phyloP scores from a whole-genome alignment of 352 stramenopile species.

The Phytophthora macrochlamydospora region DNA sequence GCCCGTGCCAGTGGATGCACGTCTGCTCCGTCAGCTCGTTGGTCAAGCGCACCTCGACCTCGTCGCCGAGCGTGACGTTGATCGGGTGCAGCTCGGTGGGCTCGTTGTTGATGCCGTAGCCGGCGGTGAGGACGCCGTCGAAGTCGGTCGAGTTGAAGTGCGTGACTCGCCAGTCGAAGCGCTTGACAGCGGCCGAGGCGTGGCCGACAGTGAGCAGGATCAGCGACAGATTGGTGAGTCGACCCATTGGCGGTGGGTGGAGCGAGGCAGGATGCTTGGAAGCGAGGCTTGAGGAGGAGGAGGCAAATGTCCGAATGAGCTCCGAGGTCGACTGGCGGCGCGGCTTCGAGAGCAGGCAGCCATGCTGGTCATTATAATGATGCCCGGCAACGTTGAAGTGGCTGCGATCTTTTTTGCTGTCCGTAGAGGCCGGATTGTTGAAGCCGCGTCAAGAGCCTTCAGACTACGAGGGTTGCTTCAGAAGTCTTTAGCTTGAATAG shows the following conservation, averaged over 20 bases:
- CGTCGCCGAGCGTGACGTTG: slow-evolving; percentile 28
- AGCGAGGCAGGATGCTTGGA: slow-evolving; percentile 3
- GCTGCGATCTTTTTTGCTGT: not conserved
- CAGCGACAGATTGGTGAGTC: slow-evolving; percentile 2
- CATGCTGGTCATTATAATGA: not conserved
- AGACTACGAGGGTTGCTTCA: no score
- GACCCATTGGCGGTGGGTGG: slow-evolving; percentile 1
- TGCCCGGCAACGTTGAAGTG: not conserved
- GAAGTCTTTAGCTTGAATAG: no score
- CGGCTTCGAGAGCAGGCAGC: not conserved
- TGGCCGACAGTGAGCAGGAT: slow-evolving; percentile 14
- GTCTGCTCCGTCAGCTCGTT: slow-evolving; percentile 30
- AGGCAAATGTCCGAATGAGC: slow-evolving; percentile 38
- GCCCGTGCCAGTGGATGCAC: slow-evolving; percentile 43
- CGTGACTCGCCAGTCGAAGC: slow-evolving; percentile 46
- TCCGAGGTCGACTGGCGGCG: not conserved
- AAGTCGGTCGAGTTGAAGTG: slow-evolving; percentile 40
- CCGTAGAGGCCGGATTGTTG: not conserved
- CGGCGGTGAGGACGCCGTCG: slow-evolving; percentile 27
- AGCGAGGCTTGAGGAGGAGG: slow-evolving; percentile 17
- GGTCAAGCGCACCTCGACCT: slow-evolving; percentile 31
- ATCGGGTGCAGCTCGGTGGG: slow-evolving; percentile 29
- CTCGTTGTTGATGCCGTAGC: slow-evolving; percentile 49
- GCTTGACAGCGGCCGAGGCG: slow-evolving; percentile 25
- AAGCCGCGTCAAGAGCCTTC: not conserved